Conservation (phyloP, 2,329 filamentous ascomycete genomes). For the Pyrenophora teres region DNA sequence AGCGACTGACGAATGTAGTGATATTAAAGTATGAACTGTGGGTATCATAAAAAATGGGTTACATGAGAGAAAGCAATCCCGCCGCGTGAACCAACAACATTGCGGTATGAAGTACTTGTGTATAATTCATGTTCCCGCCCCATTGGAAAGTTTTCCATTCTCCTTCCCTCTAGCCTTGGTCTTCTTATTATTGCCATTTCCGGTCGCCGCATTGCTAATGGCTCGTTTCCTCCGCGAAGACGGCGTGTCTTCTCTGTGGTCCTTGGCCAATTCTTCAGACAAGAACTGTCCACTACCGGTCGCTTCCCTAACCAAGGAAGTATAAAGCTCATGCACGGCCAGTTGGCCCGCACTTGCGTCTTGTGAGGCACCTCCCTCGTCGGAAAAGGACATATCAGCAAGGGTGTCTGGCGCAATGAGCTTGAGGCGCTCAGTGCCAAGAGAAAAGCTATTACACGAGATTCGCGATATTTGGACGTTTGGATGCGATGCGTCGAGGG, state of each 20-base stretch:
- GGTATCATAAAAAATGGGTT: background rate
- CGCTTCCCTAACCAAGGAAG: conserved; percentile 40
- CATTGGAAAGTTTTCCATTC: conserved; percentile 11
- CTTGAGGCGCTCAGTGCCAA: conserved; percentile 49
- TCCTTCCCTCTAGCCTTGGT: conserved; percentile 29
- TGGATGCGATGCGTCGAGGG: conserved; percentile 48
- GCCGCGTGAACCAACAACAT: background rate
- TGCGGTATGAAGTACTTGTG: background rate
- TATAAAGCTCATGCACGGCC: conserved; percentile 40
- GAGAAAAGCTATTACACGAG: conserved; percentile 49
- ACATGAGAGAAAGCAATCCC: background rate
- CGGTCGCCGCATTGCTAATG: conserved; percentile 28
- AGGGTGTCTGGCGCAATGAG: conserved; percentile 36
- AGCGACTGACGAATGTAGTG: too few relatives aligned
- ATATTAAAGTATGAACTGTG: background rate
- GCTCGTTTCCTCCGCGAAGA: conserved; percentile 38
- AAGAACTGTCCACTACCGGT: conserved; percentile 40
- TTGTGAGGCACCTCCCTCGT: conserved; percentile 25
- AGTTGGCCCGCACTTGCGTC: conserved; percentile 39
- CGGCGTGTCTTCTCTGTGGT: conserved; percentile 26
- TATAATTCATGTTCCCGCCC: background rate
- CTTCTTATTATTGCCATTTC: conserved; percentile 30
- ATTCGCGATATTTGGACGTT: conserved; percentile 50
- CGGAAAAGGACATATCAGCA: conserved; percentile 30
- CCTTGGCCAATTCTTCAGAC: conserved; percentile 20